These are phyloP conservation scores for Clavaria fumosa DNA, from an alignment of 768 basidiomycete species.

Conservation along the genomic window DNA sequence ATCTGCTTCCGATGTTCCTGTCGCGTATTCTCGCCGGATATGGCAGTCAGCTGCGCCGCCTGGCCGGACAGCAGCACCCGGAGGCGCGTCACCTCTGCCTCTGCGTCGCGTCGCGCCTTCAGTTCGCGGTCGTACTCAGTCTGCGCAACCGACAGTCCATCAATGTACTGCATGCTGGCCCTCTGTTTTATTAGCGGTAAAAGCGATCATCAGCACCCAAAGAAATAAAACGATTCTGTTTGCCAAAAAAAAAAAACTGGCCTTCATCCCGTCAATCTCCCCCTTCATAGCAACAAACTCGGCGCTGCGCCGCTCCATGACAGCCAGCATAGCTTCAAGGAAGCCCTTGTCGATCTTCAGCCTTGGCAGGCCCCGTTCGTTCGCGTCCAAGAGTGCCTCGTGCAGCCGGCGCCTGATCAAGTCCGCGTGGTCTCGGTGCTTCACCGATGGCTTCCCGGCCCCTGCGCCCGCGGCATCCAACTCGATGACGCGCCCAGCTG, in stretches of 20 bases:
- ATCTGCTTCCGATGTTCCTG: slow-evolving; percentile 70
- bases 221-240: background rate
- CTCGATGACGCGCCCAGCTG: background rate
- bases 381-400: slow-evolving; percentile 46
- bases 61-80: slow-evolving; percentile 81
- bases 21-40: slow-evolving; percentile 63
- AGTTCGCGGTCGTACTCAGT: slow-evolving; percentile 90
- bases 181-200: no score
- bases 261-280: slow-evolving; percentile 80
- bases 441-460: slow-evolving; percentile 13
- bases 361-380: slow-evolving; percentile 40
- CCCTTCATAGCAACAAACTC: slow-evolving; percentile 51
- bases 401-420: slow-evolving; percentile 35
- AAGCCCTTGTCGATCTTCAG: slow-evolving; percentile 61
- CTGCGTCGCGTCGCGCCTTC: slow-evolving; percentile 74
- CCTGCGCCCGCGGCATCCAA: no score
- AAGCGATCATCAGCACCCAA: slow-evolving; percentile 5
- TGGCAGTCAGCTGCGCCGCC: slow-evolving; percentile 69
- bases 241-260: slow-evolving; percentile 21
- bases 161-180: slow-evolving; percentile 81
- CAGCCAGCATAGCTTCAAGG: slow-evolving; percentile 50
- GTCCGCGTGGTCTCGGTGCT: slow-evolving; percentile 28
- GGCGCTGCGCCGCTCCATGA: slow-evolving; percentile 47
- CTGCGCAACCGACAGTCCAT: slow-evolving; percentile 84
- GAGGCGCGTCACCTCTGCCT: slow-evolving; percentile 80